Evolutionary conservation across 2,329 filamentous ascomycete species (phyloP).

Genomic region (Botrytis hyacinthi): DNA sequence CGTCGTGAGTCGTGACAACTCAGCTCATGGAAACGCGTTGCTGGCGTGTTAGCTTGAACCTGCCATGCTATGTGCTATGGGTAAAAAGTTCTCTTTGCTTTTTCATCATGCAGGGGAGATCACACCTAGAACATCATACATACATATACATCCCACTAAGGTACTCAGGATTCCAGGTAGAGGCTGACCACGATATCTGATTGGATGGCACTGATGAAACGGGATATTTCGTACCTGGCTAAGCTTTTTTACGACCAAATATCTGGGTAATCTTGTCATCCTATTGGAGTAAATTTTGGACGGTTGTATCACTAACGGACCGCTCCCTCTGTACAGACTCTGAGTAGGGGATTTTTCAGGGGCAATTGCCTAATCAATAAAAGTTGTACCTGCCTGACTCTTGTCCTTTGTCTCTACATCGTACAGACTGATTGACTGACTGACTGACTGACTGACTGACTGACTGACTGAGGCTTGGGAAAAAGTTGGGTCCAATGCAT

Average conservation of each 20-base stretch:
- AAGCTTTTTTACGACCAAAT: neutral
- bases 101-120: slow-evolving; percentile 7
- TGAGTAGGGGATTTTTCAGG: neutral
- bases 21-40: neutral
- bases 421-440: neutral
- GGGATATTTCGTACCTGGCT: slow-evolving; percentile 5
- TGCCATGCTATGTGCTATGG: neutral
- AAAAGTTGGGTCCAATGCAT: neutral
- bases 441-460: neutral
- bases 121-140: neutral
- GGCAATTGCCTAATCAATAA: slow-evolving; percentile 5
- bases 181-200: neutral
- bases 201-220: neutral
- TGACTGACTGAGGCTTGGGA: neutral
- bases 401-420: neutral
- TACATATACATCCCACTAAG: neutral
- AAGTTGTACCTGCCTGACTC: neutral
- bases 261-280: neutral
- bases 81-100: neutral
- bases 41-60: neutral
- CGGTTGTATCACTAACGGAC: neutral
- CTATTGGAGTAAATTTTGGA: neutral
- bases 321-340: too few species aligned
- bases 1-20: neutral
- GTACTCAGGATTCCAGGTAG: neutral